Conservation (phyloP, 1,284 basidiomycete species). For the Afroboletus lepidellus region DNA sequence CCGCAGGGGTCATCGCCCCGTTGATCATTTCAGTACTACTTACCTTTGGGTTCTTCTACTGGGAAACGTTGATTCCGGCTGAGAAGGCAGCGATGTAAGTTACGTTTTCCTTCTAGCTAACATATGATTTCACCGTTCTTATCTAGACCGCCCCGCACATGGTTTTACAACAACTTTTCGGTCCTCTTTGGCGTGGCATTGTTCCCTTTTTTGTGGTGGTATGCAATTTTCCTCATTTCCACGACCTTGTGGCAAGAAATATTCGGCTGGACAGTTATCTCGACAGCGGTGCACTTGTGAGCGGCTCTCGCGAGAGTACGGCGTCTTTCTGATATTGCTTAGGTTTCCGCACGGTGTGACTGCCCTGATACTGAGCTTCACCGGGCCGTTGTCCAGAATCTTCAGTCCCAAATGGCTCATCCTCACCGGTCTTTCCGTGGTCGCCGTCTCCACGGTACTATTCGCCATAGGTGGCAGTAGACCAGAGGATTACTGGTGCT, state of each 20-base stretch:
- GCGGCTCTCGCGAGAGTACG: background rate
- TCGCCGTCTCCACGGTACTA: conserved; percentile 41
- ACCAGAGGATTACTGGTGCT: conserved; percentile 44
- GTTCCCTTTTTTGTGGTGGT: conserved; percentile 42
- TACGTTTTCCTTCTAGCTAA: background rate
- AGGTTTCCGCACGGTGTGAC: conserved; percentile 46
- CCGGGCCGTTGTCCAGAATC: conserved; percentile 39
- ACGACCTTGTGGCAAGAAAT: conserved; percentile 39
- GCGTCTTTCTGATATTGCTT: conserved; percentile 3
- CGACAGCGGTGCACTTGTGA: conserved; percentile 36
- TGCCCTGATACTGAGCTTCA: conserved; percentile 38
- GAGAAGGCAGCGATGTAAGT: conserved; percentile 38
- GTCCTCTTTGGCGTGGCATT: conserved; percentile 38
- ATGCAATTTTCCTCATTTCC: conserved; percentile 30
- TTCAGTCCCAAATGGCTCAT: conserved; percentile 46
- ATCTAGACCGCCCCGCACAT: conserved; percentile 37
- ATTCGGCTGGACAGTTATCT: conserved; percentile 35
- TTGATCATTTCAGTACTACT: conserved; percentile 38
- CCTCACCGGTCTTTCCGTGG: conserved; percentile 38
- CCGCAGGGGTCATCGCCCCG: conserved; percentile 33
- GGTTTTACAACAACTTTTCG: conserved; percentile 42
- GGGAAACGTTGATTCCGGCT: conserved; percentile 36
- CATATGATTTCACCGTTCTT: background rate
- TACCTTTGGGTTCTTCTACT: conserved; percentile 38
- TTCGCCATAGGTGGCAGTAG: conserved; percentile 40